A percentile compares a stretch with the other conserved stretches of the same genome.
Evolutionary conservation across 2,329 filamentous ascomycete genomes (phyloP).

Genomic region (Didymella segeticola): DNA sequence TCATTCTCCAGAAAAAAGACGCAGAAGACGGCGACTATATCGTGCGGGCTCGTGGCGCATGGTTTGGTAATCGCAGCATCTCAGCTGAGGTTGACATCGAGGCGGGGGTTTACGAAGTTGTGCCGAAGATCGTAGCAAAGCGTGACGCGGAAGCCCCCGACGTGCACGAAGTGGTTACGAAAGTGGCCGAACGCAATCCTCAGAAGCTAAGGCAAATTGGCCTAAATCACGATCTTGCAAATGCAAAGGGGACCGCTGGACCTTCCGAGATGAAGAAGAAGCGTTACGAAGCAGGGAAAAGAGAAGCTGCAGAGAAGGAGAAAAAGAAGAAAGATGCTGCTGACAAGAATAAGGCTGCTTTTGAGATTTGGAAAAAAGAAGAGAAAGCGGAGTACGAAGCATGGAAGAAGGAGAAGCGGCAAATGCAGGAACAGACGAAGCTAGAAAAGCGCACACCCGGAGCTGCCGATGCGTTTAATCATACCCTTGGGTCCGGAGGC

Average conservation of each 20-base stretch:
- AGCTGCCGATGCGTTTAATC: not conserved
- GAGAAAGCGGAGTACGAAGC: conserved; percentile 32
- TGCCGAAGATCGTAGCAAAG: conserved; percentile 74
- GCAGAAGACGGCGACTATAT: conserved; percentile 58
- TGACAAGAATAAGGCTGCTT: conserved; percentile 41
- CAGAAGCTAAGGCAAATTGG: conserved; percentile 68
- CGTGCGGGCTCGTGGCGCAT: conserved; percentile 58
- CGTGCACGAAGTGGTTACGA: conserved; percentile 68
- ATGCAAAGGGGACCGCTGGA: conserved; percentile 65
- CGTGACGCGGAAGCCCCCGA: conserved; percentile 57
- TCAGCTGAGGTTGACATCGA: conserved; percentile 78
- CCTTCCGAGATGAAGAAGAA: conserved; percentile 57
- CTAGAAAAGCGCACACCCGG: not conserved
- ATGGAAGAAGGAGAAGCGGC: conserved; percentile 30
- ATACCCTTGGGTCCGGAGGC: not conserved
- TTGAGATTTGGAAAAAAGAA: conserved; percentile 46
- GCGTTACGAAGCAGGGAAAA: conserved; percentile 48
- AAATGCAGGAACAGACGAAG: conserved; percentile 3
- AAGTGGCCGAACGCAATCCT: conserved; percentile 48
- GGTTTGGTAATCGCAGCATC: conserved; percentile 71
- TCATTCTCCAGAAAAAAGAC: conserved; percentile 62
- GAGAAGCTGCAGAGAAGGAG: conserved; percentile 41
- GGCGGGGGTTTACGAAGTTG: conserved; percentile 74
- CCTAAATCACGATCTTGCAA: conserved; percentile 72
- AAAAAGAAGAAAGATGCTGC: conserved; percentile 36